Evolutionary conservation across 2,329 filamentous ascomycete species (phyloP).

Genomic region (Fusarium dimerum): DNA sequence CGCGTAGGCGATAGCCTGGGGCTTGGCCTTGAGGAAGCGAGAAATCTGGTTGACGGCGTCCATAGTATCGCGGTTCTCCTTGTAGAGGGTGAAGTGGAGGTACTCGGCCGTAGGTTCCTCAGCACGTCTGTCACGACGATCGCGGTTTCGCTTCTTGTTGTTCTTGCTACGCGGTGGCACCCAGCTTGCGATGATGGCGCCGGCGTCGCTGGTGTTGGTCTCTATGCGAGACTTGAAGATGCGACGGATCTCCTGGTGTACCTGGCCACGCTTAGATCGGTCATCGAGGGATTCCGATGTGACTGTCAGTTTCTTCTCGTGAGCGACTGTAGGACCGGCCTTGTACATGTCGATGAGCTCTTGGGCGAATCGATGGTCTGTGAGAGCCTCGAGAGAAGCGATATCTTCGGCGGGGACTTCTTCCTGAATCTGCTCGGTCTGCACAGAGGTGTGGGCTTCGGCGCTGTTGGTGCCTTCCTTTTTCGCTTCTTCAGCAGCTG

Average conservation of each 20-base stretch:
- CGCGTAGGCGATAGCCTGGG: conserved; percentile 72
- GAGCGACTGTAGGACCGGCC: conserved; percentile 32
- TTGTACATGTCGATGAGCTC: conserved; percentile 45
- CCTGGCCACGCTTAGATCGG: conserved; percentile 44
- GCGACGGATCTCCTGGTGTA: conserved; percentile 68
- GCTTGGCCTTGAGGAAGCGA: conserved; percentile 71
- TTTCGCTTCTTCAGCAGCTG: conserved; percentile 12
- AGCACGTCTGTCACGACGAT: conserved; percentile 25
- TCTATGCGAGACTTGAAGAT: conserved; percentile 80
- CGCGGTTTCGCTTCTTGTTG: conserved; percentile 31
- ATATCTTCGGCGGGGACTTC: conserved; percentile 37
- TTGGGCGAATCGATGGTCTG: conserved; percentile 41
- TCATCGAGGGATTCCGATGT: conserved; percentile 46
- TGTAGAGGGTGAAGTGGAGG: conserved; percentile 89
- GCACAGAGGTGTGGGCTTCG: conserved; percentile 15
- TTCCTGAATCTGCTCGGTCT: conserved; percentile 17
- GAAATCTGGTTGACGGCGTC: conserved; percentile 79
- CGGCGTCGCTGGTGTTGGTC: conserved; percentile 62
- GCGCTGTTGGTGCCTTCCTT: conserved; percentile 14
- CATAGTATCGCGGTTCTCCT: conserved; percentile 97
- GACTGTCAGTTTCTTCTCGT: conserved; percentile 34
- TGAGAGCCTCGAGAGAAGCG: conserved; percentile 39
- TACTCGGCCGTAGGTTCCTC: conserved; percentile 64
- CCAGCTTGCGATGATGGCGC: conserved; percentile 67
- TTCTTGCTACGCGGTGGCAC: conserved; percentile 48